Evolutionary conservation across 495 filamentous ascomycete genomes (phyloP), one percentile per base, ranked within the genome.

Genomic region (Friedmanniomyces simplex): DNA sequence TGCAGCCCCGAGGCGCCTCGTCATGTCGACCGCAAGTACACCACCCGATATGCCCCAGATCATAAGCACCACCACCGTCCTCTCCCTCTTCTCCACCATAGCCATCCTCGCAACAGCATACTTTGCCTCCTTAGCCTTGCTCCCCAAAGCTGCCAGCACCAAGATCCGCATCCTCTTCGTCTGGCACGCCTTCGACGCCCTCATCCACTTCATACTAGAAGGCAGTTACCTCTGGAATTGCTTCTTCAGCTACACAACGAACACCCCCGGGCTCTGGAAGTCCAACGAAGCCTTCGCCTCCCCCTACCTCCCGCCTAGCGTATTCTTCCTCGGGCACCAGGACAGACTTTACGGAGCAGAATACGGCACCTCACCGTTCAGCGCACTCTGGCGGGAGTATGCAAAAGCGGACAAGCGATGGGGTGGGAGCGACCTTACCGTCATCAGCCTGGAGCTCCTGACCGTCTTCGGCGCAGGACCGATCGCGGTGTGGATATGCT

Each of bases 131-230:
- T 63, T 64, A 12, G 58, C 55, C 21, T 66, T 80, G 20, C 72
- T 81, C 51, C 79, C 77, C 20, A 66, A 63, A 61, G 72, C 61
- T n/a, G 72, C 79, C 21, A 63, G 67, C 8, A 64, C 58, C 18
- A 77, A 73, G 41, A 70, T 73, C 54, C 87, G 89, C 60, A 66
- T 84, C 64, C 82, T 97, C 59, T 96, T 94, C 78, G 82, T 90
- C 75, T 97, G 91, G 91, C 91, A 96, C 77, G 76, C 83, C 60
- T 96, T 95, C 74, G 89, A 96, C 71, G 83, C 85, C 47, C 80
- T 97, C 20, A 89, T 89, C 64, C 91, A 96, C 76, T 74, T 91
- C 71, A 74, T 86, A 63, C 83, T 96, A 71, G 91, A 97, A 72
- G 89, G 87, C 39, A 84, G 84, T 54, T 97, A 87, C 73, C 82